Conservation (phyloP, 805 yeast genomes). For the Ascoidea rubescens region DNA sequence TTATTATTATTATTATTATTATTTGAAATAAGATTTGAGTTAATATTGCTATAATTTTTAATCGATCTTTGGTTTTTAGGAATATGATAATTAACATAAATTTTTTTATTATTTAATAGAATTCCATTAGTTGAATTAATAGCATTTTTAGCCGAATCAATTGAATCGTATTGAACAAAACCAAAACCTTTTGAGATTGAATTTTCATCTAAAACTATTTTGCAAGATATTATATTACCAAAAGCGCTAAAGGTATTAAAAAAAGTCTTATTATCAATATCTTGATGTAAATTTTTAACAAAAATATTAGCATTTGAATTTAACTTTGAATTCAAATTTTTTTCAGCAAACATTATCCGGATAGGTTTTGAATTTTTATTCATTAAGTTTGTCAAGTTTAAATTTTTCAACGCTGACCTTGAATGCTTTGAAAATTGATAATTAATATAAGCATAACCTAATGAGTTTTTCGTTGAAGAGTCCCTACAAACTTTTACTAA, state of each 20-base stretch:
- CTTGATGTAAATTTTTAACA: constrained; percentile 97
- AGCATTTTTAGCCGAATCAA: constrained; percentile 87
- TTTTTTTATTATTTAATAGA: constrained; percentile 92
- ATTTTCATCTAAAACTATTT: constrained; percentile 87
- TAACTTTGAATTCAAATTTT: constrained; percentile 92
- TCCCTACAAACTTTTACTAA: constrained; percentile 98
- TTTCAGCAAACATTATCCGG: constrained; percentile 99
- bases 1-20: constrained; percentile 48
- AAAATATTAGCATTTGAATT: constrained; percentile 93
- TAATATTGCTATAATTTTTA: too few species aligned
- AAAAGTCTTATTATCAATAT: constrained; percentile 95
- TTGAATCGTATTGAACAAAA: constrained; percentile 90
- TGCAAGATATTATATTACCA: constrained; percentile 91
- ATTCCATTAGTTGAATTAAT: constrained; percentile 96
- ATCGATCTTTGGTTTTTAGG: constrained; percentile 70
- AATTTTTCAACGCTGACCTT: constrained; percentile 84
- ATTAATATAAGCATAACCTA: constrained; percentile 98
- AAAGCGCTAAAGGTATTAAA: constrained; percentile 96
- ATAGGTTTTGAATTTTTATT: constrained; percentile 75
- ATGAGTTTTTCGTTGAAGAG: constrained; percentile 89
- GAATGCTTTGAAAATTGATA: constrained; percentile 83
- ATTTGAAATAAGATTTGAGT: constrained; percentile 42
- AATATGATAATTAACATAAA: constrained; percentile 88
- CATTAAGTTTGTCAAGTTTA: constrained; percentile 75
- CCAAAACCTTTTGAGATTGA: constrained; percentile 94